A percentile compares a stretch with the other conserved stretches of the same genome.
These are phyloP conservation scores for Neofusicoccum ribis DNA, from an alignment of 2,329 filamentous ascomycete genomes.

Conservation along the genomic window DNA sequence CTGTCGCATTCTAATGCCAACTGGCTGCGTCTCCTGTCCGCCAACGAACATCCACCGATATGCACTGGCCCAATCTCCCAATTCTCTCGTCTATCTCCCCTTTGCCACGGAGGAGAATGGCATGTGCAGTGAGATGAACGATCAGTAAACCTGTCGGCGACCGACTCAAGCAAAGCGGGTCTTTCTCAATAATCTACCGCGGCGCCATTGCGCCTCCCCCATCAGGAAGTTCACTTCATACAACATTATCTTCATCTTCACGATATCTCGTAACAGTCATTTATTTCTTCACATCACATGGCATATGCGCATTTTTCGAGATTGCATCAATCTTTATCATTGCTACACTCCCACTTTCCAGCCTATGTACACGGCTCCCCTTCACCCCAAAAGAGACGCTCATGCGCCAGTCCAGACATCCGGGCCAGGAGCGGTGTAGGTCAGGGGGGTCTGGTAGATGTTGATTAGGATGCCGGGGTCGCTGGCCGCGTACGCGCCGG, in stretches of 20 bases:
- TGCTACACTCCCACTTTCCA: neutral
- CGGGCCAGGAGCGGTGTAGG: constrained; percentile 48
- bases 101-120: too few species aligned
- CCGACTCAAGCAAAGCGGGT: neutral
- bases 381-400: neutral
- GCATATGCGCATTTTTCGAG: neutral
- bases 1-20: too few species aligned
- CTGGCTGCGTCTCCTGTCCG: too few species aligned
- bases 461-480: constrained; percentile 46
- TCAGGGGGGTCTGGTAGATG: constrained; percentile 39
- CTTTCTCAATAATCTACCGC: neutral
- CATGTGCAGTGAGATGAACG: too few species aligned
- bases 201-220: neutral
- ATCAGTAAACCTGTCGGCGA: too few species aligned
- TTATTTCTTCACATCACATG: neutral
- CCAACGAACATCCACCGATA: too few species aligned
- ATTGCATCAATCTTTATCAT: neutral
- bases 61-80: too few species aligned
- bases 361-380: too few species aligned
- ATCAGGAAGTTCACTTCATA: neutral
- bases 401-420: constrained; percentile 35
- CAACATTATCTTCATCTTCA: neutral
- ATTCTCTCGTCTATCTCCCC: too few species aligned
- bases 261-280: neutral
- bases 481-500: constrained; percentile 41